Percentiles rank a stretch among this genome's conserved stretches.
phyloP scores from a whole-genome alignment of 345 rosid species.

The Corymbia maculata region DNA sequence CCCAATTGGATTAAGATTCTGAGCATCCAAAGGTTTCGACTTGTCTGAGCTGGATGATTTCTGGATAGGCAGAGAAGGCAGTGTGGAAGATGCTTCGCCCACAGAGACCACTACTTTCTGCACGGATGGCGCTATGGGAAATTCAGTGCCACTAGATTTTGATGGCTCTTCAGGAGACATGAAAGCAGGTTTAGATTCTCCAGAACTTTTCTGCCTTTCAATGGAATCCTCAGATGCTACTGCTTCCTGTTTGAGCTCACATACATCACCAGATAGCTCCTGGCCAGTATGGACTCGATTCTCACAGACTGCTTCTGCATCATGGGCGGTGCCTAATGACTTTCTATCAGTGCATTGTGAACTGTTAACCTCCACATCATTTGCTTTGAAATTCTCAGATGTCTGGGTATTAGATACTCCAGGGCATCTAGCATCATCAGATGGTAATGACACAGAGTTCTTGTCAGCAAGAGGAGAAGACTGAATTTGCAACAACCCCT shows the following conservation, averaged over 20 bases:
- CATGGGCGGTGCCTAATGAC: conserved; percentile 19
- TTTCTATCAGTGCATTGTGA: conserved; percentile 26
- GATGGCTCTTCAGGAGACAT: conserved; percentile 23
- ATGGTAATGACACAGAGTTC: neutral
- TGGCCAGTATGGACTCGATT: conserved; percentile 17
- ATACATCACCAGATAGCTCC: conserved; percentile 13
- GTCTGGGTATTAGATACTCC: conserved; percentile 13
- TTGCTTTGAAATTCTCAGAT: conserved; percentile 19
- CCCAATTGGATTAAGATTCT: conserved; percentile 20
- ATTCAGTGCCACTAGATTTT: conserved; percentile 22
- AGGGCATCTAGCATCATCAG: conserved; percentile 20
- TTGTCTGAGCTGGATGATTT: conserved; percentile 28
- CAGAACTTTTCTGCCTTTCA: conserved; percentile 14
- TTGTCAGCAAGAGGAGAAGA: conserved; percentile 6
- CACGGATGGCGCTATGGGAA: conserved; percentile 18
- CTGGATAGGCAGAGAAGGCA: conserved; percentile 15
- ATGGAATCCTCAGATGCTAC: conserved; percentile 19
- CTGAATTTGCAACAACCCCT: conserved; percentile 9
- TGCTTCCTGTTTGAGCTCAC: conserved; percentile 20
- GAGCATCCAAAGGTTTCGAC: conserved; percentile 33
- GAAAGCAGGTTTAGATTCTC: conserved; percentile 26
- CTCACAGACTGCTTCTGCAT: conserved; percentile 30
- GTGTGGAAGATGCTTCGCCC: conserved; percentile 38
- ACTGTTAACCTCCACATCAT: conserved; percentile 13
- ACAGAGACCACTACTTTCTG: conserved; percentile 29